Evolutionary conservation across 1,284 basidiomycete species (phyloP), one percentile per base, ranked within the genome.

Genomic region (Ustilago sp.): DNA sequence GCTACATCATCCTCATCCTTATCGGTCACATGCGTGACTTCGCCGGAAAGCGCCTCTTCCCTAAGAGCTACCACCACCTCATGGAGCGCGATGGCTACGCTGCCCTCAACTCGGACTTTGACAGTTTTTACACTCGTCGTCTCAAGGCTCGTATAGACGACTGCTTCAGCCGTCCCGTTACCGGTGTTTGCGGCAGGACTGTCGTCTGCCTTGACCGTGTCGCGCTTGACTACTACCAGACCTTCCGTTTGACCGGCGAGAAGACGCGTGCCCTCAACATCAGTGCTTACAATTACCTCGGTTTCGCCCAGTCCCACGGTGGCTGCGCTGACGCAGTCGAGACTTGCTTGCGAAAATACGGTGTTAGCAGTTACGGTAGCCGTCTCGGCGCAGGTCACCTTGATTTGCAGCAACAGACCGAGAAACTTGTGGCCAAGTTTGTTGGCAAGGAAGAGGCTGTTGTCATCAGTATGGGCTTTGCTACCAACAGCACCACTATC

Each of bases 271-370:
- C 92, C 0, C 91, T 99, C 82, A 99, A 99, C 87, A 92, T 98
- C 80, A 96, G 94, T 9, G 98, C 95, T 6, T 99, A 99, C 89
- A 99, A 99, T 88, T 99, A 99, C 86, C 93, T 99, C 80, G 96
- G 97, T 6, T 99, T 99, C 84, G 96, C 96, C 1, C 94, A 98
- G 86, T 93, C 93, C 32, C 90, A 91, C 15, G 96, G 97, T 34
- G 93, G 93, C 11, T 98, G 95, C 83, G 93, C 96, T 2, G 95
- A 98, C 83, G 93, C 93, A 0, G 95, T 95, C 17, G 94, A 95
- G 83, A 63, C 64, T 17, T 78, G 74, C n/a, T 68, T 86, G 36
- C 67, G 74, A 48, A 68, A 77, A 34, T 83, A 86, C 68, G 95
- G 95, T 47, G 88, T 97, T 39, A 91, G 91, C 13, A 89, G 91